Percentiles rank a stretch among this genome's conserved stretches.
Evolutionary conservation across 768 basidiomycete genomes (phyloP).

Genomic region (Collybia sordida): DNA sequence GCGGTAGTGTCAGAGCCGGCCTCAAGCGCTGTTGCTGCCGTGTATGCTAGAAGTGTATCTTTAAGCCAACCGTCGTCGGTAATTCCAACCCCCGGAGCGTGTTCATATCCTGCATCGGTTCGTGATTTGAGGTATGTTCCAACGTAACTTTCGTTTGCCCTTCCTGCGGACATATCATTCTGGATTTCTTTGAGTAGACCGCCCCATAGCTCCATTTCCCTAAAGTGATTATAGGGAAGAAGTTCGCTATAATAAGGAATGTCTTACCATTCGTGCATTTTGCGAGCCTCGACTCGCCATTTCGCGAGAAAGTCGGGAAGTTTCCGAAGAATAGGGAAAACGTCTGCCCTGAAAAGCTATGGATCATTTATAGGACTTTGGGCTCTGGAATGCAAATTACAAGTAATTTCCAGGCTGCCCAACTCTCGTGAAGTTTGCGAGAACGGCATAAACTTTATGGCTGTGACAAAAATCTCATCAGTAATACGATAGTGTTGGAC

Average conservation of each 20-base stretch:
- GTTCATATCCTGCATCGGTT: constrained; percentile 17
- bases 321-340: constrained; percentile 22
- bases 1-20: constrained; percentile 29
- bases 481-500: background rate
- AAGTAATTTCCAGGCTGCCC: constrained; percentile 24
- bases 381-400: constrained; percentile 4
- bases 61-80: constrained; percentile 27
- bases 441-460: constrained; percentile 23
- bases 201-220: constrained; percentile 27
- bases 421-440: constrained; percentile 20
- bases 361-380: too few species aligned
- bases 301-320: constrained; percentile 24
- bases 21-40: constrained; percentile 25
- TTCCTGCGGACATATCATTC: constrained; percentile 17
- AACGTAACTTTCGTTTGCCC: constrained; percentile 17
- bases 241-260: background rate
- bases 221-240: background rate
- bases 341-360: constrained; percentile 16
- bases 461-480: constrained; percentile 2
- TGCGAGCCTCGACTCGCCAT: constrained; percentile 22
- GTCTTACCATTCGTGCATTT: constrained; percentile 23
- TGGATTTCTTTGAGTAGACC: constrained; percentile 22
- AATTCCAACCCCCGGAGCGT: constrained; percentile 23
- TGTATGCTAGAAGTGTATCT: constrained; percentile 26
- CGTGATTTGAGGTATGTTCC: constrained; percentile 20